Evolutionary conservation across 2,329 filamentous ascomycete species (phyloP).

Genomic region (Chaetoscypha palmicola): DNA sequence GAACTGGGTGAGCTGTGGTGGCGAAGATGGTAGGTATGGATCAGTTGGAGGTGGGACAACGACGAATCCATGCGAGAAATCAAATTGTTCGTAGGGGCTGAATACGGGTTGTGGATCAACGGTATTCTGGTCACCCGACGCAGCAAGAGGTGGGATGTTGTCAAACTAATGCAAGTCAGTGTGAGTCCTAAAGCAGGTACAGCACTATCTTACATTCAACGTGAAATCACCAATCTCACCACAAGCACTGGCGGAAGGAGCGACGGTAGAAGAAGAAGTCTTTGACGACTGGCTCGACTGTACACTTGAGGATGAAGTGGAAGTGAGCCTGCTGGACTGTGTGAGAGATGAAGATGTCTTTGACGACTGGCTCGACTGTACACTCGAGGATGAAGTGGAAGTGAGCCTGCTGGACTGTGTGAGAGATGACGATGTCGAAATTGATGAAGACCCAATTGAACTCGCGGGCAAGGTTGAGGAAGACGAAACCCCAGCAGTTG

Average conservation of each 20-base stretch:
- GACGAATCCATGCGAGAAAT: slow-evolving; percentile 33
- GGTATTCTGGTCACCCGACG: slow-evolving; percentile 15
- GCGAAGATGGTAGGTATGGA: slow-evolving; percentile 29
- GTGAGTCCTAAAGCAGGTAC: background rate
- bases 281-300: slow-evolving; percentile 6
- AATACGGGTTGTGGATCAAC: slow-evolving; percentile 25
- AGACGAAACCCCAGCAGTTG: background rate
- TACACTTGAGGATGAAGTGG: background rate
- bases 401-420: too few species aligned
- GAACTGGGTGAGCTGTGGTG: slow-evolving; percentile 29
- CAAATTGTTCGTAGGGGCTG: slow-evolving; percentile 31
- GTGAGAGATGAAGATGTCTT: slow-evolving; percentile 12
- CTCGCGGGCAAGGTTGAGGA: too few species aligned
- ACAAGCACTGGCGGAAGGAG: slow-evolving; percentile 17
- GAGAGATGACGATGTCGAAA: slow-evolving; percentile 11
- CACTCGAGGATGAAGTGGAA: background rate
- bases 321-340: too few species aligned
- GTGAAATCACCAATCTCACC: slow-evolving; percentile 26
- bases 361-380: slow-evolving; percentile 3
- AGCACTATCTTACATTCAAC: slow-evolving; percentile 20
- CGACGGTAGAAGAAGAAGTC: slow-evolving; percentile 9
- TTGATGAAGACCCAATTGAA: too few species aligned
- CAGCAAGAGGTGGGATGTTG: slow-evolving; percentile 25
- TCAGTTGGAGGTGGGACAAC: slow-evolving; percentile 28
- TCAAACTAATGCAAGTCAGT: slow-evolving; percentile 25